Conservation (phyloP, 495 filamentous ascomycete species). For the Coniosporium apollinis region DNA sequence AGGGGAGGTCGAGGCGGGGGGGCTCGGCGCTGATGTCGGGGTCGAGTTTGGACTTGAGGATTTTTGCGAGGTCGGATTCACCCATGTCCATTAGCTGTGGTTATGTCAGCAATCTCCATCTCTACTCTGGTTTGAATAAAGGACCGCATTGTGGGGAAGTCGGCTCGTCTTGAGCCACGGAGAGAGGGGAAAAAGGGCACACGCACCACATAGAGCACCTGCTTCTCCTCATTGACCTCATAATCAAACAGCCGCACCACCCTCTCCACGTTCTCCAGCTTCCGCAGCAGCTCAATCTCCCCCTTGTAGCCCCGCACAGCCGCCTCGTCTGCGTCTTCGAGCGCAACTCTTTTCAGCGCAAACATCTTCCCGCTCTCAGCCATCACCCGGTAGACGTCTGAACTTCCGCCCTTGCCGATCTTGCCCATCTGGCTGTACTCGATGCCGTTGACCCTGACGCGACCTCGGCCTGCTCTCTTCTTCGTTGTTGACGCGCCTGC, state of each 20-base stretch:
- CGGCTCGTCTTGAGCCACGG: too few relatives aligned
- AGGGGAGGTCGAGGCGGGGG: conserved; percentile 64
- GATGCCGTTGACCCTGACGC: conserved; percentile 79
- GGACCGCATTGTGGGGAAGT: too few relatives aligned
- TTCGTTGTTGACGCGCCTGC: conserved; percentile 64
- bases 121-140: too few relatives aligned
- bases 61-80: conserved; percentile 82
- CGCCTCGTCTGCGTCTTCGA: conserved; percentile 74
- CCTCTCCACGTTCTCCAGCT: conserved; percentile 65
- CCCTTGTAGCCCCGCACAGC: conserved; percentile 84
- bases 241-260: conserved; percentile 84
- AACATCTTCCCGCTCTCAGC: conserved; percentile 91
- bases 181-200: not conserved
- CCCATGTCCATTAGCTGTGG: conserved; percentile 85
- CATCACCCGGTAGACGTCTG: conserved; percentile 90
- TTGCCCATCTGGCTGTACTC: conserved; percentile 75
- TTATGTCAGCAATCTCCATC: conserved; percentile 2
- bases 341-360: conserved; percentile 79
- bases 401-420: conserved; percentile 81
- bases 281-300: conserved; percentile 82
- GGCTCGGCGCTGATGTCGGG: conserved; percentile 36
- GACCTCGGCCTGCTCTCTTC: conserved; percentile 53
- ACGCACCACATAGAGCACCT: conserved; percentile 65
- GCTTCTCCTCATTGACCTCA: conserved; percentile 80
- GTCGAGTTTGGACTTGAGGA: conserved; percentile 57